Evolutionary conservation across 106 monocot genomes (phyloP).

Genomic region (Iris macrosiphon): DNA sequence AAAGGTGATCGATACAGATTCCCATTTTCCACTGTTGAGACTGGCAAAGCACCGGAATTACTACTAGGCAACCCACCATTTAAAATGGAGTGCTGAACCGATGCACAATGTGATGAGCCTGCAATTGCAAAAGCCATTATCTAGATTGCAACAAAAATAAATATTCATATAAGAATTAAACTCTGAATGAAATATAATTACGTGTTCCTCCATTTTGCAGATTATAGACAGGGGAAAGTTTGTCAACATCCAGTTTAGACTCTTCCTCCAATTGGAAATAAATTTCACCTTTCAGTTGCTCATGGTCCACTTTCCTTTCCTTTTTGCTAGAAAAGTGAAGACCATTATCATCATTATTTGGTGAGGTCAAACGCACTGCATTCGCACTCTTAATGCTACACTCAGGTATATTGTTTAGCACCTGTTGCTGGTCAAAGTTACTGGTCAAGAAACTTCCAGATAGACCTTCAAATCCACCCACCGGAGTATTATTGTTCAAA

Average conservation of each 20-base stretch:
- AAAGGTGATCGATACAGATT: neutral
- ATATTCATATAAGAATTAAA: neutral
- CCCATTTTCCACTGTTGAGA: slow-evolving; percentile 7
- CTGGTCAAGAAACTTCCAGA: slow-evolving; percentile 5
- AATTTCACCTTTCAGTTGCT: slow-evolving; percentile 7
- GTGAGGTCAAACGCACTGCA: neutral
- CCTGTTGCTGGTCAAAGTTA: slow-evolving; percentile 15
- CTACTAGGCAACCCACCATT: neutral
- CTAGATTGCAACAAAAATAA: neutral
- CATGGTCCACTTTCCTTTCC: neutral
- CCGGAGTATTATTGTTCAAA: neutral
- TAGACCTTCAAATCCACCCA: slow-evolving; percentile 13
- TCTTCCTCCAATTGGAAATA: neutral
- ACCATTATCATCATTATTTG: slow-evolving; percentile 1
- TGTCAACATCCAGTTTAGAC: slow-evolving; percentile 5
- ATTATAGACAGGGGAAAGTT: slow-evolving; percentile 6
- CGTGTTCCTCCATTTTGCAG: slow-evolving; percentile 18
- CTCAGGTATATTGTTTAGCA: slow-evolving; percentile 11
- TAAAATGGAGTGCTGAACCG: neutral
- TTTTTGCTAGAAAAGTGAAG: slow-evolving; percentile 1
- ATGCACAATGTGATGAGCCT: slow-evolving; percentile 8
- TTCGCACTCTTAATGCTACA: neutral
- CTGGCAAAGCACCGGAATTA: slow-evolving; percentile 2
- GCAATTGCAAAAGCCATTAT: neutral
- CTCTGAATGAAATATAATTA: neutral